Evolutionary conservation across 768 basidiomycete species (phyloP), one percentile per base, ranked within the genome.

Genomic region (Rhodotorula paludigena): DNA sequence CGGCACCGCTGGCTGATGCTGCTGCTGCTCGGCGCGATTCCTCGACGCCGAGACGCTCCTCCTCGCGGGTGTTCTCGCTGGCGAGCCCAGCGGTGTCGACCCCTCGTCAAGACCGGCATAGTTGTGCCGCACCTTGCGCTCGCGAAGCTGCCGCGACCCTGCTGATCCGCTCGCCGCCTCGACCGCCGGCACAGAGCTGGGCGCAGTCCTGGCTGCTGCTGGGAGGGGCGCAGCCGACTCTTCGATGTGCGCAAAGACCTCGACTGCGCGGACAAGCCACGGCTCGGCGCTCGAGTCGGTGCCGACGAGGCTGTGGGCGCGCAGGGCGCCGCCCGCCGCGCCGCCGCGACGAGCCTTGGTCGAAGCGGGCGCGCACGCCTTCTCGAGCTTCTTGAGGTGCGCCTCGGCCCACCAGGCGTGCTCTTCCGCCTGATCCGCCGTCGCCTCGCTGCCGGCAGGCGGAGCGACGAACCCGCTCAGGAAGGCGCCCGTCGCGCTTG

Each of bases 401-500:
- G 32, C 1, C 51, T 65, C 54, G 10, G 54, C 28, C 52, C 60
- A 55, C 48, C 61, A 42, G 3, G 1, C 38, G 33, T 67, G 52
- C 23, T 56, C 42, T 23, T 25, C 18, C 48, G 9, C n/a, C 53
- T 28, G 8, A 36, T 5, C n/a, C 21, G 47, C 49, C 38, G 56
- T 38, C 18, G 25, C 30, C 36, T 0, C 35, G 35, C 7, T 36
- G n/a, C 35, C 48, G 21, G 1, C 28, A 3, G 42, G 23, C 30
- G 42, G 35, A 21, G 16, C 59, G 5, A 47, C 28, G 28, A 97
- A 78, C 8, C 92, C 93, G 12, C 80, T 80, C 3, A 94, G 77
- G 76, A 92, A 89, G 0, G 91, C 89, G 84, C 92, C 85, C 0
- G 87, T 83, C 0, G 89, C 94, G 69, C 89, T 91, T 11, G 81